Evolutionary conservation across 1,139 yeast species (phyloP).

Genomic region (Geotrichum reessii): DNA sequence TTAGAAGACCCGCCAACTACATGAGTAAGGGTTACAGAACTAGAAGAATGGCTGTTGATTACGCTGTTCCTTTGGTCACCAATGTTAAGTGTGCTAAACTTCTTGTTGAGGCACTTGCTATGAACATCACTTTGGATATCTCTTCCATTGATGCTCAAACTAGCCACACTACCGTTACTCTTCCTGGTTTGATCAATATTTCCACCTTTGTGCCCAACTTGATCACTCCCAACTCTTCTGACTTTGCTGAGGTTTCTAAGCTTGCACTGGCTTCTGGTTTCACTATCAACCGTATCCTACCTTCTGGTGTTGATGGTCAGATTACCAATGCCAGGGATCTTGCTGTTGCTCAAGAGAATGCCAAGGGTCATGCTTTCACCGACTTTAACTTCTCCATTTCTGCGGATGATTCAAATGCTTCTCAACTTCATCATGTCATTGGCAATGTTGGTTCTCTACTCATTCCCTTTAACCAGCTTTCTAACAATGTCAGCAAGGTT

Average conservation of each 20-base stretch:
- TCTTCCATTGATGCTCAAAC: conserved; percentile 83
- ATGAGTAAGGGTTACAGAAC: conserved; percentile 97
- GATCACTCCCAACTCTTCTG: conserved; percentile 43
- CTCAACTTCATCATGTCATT: conserved; percentile 57
- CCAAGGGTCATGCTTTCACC: conserved; percentile 55
- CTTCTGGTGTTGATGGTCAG: conserved; percentile 60
- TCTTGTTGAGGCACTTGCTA: conserved; percentile 84
- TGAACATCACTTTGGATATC: conserved; percentile 62
- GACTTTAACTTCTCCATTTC: conserved; percentile 82
- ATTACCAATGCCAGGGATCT: conserved; percentile 62
- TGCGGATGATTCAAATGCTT: conserved; percentile 66
- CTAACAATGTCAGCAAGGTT: conserved; percentile 55
- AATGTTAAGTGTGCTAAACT: conserved; percentile 97
- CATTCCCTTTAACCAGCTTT: conserved; percentile 73
- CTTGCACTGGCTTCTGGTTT: conserved; percentile 80
- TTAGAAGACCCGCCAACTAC: conserved; percentile 97
- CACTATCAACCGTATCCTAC: conserved; percentile 77
- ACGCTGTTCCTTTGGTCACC: conserved; percentile 94
- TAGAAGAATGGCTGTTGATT: conserved; percentile 99
- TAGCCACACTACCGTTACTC: conserved; percentile 70
- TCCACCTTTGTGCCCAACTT: conserved; percentile 73
- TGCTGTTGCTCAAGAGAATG: conserved; percentile 45
- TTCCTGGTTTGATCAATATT: conserved; percentile 85
- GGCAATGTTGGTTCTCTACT: conserved; percentile 70
- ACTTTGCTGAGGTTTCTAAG: conserved; percentile 63